Conservation (phyloP, 1,139 yeast genomes). For the Wickerhamomyces sp. region DNA sequence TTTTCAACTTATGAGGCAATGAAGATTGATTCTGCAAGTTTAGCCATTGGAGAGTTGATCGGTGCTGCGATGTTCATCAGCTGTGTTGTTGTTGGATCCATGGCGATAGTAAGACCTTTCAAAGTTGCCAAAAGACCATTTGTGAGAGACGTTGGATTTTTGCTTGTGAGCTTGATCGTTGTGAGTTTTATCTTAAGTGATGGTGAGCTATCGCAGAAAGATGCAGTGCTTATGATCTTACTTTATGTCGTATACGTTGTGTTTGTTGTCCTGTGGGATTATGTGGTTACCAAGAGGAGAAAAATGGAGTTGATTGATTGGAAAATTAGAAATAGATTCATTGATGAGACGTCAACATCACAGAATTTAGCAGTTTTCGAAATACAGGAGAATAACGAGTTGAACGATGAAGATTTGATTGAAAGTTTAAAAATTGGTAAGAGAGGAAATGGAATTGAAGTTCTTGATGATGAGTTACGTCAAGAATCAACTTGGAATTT, state of each 20-base stretch:
- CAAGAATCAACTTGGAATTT: constrained; percentile 9
- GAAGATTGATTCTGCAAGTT: constrained; percentile 57
- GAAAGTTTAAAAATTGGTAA: constrained; percentile 10
- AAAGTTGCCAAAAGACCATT: constrained; percentile 44
- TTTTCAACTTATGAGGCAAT: constrained; percentile 81
- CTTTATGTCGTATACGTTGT: constrained; percentile 36
- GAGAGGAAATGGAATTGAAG: constrained; percentile 14
- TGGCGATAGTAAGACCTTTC: constrained; percentile 69
- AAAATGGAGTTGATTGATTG: constrained; percentile 20
- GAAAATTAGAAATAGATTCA: constrained; percentile 19
- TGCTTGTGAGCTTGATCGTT: constrained; percentile 31
- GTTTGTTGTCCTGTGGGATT: constrained; percentile 35
- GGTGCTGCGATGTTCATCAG: constrained; percentile 82
- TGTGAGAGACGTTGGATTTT: constrained; percentile 35
- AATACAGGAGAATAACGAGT: constrained; percentile 15
- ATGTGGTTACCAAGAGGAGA: constrained; percentile 21
- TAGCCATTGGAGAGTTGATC: constrained; percentile 83
- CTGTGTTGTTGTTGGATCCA: constrained; percentile 72
- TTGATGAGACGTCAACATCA: constrained; percentile 4
- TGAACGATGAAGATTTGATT: constrained; percentile 25
- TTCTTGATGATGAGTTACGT: constrained; percentile 12
- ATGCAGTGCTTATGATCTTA: constrained; percentile 39
- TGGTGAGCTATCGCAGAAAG: constrained; percentile 42
- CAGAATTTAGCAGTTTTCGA: constrained; percentile 9
- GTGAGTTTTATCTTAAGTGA: constrained; percentile 43